These are phyloP conservation scores for Alternaria ethzedia DNA, from an alignment of 2,329 filamentous ascomycete genomes.

Conservation along the genomic window DNA sequence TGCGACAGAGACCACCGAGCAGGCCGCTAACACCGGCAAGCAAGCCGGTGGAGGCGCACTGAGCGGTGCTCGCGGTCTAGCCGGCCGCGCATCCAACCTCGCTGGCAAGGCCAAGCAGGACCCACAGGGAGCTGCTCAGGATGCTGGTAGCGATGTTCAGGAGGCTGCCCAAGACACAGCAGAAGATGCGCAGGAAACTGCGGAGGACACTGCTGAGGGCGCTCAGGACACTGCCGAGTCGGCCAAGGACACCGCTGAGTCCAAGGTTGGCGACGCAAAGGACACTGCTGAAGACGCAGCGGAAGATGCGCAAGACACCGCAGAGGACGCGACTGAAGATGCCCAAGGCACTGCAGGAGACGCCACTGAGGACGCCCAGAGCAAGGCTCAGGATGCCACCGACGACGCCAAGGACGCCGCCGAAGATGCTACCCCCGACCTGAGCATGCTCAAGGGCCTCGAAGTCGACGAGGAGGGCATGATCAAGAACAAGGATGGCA, in stretches of 20 bases:
- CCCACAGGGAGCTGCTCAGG: constrained; percentile 46
- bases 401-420: constrained; percentile 37
- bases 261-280: constrained; percentile 50
- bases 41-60: constrained; percentile 48
- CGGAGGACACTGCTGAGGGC: constrained; percentile 42
- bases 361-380: constrained; percentile 38
- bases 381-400: constrained; percentile 31
- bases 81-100: constrained; percentile 55
- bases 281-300: constrained; percentile 33
- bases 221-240: constrained; percentile 37
- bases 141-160: constrained; percentile 45
- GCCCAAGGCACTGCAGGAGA: constrained; percentile 40
- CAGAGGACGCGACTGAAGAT: constrained; percentile 38
- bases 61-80: constrained; percentile 54
- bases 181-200: constrained; percentile 40
- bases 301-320: constrained; percentile 40
- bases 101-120: constrained; percentile 53
- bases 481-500: constrained; percentile 59
- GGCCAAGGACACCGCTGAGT: constrained; percentile 46
- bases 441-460: constrained; percentile 57
- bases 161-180: constrained; percentile 43
- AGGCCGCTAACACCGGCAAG: constrained; percentile 45
- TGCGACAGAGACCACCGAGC: constrained; percentile 40
- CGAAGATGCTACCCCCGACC: constrained; percentile 51
- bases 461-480: constrained; percentile 62